Base-by-base conservation (phyloP, 805 yeast species). In the Myxozyma nipponensis region DNA sequence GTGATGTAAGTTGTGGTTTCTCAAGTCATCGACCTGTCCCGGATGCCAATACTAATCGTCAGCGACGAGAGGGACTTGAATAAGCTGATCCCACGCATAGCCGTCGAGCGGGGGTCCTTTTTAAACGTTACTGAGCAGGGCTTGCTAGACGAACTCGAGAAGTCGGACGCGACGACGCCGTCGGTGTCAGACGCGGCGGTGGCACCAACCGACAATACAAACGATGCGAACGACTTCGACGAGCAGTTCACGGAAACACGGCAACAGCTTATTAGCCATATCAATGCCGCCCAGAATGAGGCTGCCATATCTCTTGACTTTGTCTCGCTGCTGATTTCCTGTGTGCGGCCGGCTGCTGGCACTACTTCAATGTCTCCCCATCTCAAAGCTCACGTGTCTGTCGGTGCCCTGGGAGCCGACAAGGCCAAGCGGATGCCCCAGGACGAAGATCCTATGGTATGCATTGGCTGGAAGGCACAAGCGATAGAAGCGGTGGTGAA, bases 331-430 rank as follows among this genome's bases (percentile, higher is more conserved):
- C 70, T 93, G 50, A 76, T 91, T 39, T 84, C 96, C 18, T 77
- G 86, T 9, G 79, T 80, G 9, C 77, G 93, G 55, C 96, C 96
- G 1, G 86, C 87, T 18, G 84, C 91, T 1, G 95, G 95, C 1
- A 77, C 84, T 30, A 75, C 89, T 2, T 87, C 97, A 1, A 86
- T 91, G 81, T 88, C 96, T 1, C 88, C 95, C 0, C 89, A 80
- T 64, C 70, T 89, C 55, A 78, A 81, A 59, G 83, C 84, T 60
- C 79, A 77, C 48, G 84, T 83, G 0, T 86, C 93, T 1, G 70
- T 84, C 9, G 95, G 91, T 0, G 82, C 95, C 0, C 70, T 90
- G 18, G 69, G 71, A 9, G 69, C 74, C 1, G 72, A 66, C 42
- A 37, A 54, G 23, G 26, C 49, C 38, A 44, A 17, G 58, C 52